Evolutionary conservation across 495 filamentous ascomycete species (phyloP).

Genomic region (Jackrogersella multiformis): DNA sequence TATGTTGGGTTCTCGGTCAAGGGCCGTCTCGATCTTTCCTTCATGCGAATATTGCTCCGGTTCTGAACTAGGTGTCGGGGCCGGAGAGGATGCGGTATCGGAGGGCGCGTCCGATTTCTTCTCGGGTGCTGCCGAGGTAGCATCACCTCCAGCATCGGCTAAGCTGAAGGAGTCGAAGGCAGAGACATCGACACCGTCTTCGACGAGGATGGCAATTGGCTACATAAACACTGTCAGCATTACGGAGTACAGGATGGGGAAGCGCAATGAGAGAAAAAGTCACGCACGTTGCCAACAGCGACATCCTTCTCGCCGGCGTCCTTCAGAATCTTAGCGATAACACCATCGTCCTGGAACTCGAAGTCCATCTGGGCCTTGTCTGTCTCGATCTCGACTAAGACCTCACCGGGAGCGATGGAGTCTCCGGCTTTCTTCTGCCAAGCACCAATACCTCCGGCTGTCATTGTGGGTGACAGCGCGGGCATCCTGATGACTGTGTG

Average conservation of each 20-base stretch:
- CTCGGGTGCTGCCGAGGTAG: constrained; percentile 68
- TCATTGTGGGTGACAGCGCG: constrained; percentile 97
- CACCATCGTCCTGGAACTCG: constrained; percentile 98
- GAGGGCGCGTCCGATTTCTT: constrained; percentile 62
- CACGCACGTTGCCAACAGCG: constrained; percentile 89
- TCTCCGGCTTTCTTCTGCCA: constrained; percentile 99
- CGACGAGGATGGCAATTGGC: constrained; percentile 96
- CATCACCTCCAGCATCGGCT: constrained; percentile 89
- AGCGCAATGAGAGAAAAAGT: constrained; percentile 13
- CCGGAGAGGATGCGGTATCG: constrained; percentile 66
- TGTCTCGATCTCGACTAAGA: constrained; percentile 99
- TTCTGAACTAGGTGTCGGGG: constrained; percentile 66
- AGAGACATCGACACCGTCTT: constrained; percentile 84
- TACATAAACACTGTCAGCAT: constrained; percentile 58
- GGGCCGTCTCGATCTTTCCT: constrained; percentile 80
- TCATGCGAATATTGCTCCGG: constrained; percentile 75
- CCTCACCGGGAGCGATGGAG: constrained; percentile 86
- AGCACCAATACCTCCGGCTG: constrained; percentile 90
- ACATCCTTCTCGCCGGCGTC: constrained; percentile 95
- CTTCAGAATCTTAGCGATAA: constrained; percentile 94
- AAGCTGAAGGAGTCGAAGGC: constrained; percentile 89
- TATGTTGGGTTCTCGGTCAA: constrained; percentile 80
- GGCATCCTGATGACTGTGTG: constrained; percentile 98
- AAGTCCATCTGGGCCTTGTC: constrained; percentile 99
- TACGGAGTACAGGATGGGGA: constrained; percentile 41